phyloP scores from a whole-genome alignment of 2,329 filamentous ascomycete genomes.

The Celoporthe dispersa region DNA sequence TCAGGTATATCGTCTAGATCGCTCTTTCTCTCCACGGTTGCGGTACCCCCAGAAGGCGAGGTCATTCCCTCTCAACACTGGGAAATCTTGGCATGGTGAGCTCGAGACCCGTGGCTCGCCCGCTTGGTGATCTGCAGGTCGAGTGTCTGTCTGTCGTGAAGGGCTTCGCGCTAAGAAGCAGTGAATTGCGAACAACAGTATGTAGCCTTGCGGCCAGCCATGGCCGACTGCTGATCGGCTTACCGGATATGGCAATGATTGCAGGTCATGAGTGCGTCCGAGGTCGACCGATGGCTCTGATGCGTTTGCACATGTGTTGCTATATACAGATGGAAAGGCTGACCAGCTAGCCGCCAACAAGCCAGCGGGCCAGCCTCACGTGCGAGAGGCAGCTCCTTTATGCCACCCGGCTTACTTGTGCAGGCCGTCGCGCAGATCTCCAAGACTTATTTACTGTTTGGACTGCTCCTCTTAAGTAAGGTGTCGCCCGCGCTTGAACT shows the following conservation, averaged over 20 bases:
- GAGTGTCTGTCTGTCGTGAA: neutral
- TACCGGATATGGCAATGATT: constrained; percentile 22
- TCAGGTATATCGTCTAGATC: neutral
- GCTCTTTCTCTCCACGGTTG: neutral
- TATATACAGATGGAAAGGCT: constrained; percentile 14
- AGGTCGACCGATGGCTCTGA: neutral
- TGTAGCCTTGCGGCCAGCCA: constrained; percentile 4
- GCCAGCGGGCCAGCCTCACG: neutral
- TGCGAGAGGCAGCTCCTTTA: neutral
- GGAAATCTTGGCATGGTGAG: neutral
- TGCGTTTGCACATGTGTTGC: constrained; percentile 9
- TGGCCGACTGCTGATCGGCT: constrained; percentile 21
- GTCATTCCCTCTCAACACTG: neutral
- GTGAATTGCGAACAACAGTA: neutral
- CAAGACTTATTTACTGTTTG: neutral
- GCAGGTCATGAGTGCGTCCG: neutral
- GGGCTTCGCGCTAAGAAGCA: neutral
- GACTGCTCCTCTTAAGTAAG: neutral
- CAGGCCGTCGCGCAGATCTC: neutral
- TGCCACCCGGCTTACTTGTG: neutral
- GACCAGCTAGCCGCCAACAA: constrained; percentile 5
- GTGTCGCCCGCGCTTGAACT: neutral
- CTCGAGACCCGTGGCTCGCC: neutral
- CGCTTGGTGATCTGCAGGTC: neutral
- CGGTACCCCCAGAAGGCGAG: neutral